Percentiles rank a stretch among this genome's conserved stretches.
phyloP scores from a whole-genome alignment of 2,329 filamentous ascomycete species.

The Berkeleyomyces basicola region DNA sequence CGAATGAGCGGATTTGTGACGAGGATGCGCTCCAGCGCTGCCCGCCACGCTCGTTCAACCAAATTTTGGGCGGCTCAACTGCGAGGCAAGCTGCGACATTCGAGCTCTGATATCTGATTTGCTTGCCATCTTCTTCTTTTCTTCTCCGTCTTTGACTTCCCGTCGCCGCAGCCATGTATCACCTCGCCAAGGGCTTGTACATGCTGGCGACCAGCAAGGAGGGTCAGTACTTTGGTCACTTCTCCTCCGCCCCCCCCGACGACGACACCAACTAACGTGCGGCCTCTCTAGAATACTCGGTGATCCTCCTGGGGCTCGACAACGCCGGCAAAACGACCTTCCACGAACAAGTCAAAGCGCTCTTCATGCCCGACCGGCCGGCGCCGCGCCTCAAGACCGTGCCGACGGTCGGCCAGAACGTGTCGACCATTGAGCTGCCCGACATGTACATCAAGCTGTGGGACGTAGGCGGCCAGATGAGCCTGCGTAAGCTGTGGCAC shows the following conservation, averaged over 20 bases:
- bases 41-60: too few species aligned
- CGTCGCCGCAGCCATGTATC: conserved; percentile 51
- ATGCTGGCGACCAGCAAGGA: conserved; percentile 94
- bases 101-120: background rate
- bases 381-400: conserved; percentile 68
- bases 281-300: conserved; percentile 62
- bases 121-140: background rate
- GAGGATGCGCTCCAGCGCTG: too few species aligned
- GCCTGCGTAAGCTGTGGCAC: conserved; percentile 81
- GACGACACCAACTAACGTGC: conserved; percentile 7
- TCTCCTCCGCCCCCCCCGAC: conserved; percentile 4
- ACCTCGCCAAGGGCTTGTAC: conserved; percentile 88
- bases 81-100: too few species aligned
- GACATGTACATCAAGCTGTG: conserved; percentile 98
- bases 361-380: conserved; percentile 50
- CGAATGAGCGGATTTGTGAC: too few species aligned
- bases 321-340: conserved; percentile 98
- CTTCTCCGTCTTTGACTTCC: background rate
- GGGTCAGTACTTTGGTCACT: conserved; percentile 34
- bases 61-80: too few species aligned
- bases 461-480: conserved; percentile 92
- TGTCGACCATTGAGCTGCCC: conserved; percentile 74
- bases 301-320: conserved; percentile 90
- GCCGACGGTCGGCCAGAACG: conserved; percentile 93
- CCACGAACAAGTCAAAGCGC: conserved; percentile 85